A percentile compares a stretch with the other conserved stretches of the same genome.
Evolutionary conservation across 768 basidiomycete species (phyloP).

Genomic region (Rossbeevera mucosa): DNA sequence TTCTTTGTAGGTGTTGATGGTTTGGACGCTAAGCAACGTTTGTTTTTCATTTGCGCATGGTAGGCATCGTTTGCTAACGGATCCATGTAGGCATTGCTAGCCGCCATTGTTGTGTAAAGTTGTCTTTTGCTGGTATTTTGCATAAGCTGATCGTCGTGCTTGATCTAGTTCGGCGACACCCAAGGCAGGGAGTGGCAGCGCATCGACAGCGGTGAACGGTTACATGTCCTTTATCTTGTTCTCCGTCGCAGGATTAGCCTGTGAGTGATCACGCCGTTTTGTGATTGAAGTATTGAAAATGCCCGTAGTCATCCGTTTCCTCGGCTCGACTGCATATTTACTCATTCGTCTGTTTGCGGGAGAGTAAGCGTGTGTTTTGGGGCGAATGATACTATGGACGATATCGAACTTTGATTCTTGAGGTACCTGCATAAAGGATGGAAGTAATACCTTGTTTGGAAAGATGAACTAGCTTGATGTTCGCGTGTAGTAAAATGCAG

Average conservation of each 20-base stretch:
- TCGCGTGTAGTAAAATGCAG: neutral
- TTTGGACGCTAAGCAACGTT: constrained; percentile 87
- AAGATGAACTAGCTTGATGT: neutral
- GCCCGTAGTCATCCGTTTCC: constrained; percentile 69
- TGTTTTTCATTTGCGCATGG: constrained; percentile 25
- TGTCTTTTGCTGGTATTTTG: neutral
- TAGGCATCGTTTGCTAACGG: constrained; percentile 7
- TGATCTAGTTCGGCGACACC: constrained; percentile 33
- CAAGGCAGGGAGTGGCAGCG: constrained; percentile 47
- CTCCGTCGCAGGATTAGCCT: constrained; percentile 81
- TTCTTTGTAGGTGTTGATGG: constrained; percentile 58
- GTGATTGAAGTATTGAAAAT: neutral
- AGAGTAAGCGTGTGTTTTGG: constrained; percentile 44
- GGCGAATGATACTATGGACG: constrained; percentile 8
- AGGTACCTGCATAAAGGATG: neutral
- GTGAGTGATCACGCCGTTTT: constrained; percentile 44
- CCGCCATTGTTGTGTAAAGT: constrained; percentile 67
- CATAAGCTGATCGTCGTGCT: neutral
- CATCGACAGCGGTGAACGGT: constrained; percentile 60
- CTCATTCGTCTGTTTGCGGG: constrained; percentile 84
- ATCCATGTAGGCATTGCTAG: constrained; percentile 54
- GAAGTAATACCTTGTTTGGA: neutral
- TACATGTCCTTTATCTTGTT: constrained; percentile 89
- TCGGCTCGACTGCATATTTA: constrained; percentile 80
- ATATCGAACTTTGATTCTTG: neutral